Base-by-base conservation (phyloP, 2,329 filamentous ascomycete species). In the Xylaria sp. region DNA sequence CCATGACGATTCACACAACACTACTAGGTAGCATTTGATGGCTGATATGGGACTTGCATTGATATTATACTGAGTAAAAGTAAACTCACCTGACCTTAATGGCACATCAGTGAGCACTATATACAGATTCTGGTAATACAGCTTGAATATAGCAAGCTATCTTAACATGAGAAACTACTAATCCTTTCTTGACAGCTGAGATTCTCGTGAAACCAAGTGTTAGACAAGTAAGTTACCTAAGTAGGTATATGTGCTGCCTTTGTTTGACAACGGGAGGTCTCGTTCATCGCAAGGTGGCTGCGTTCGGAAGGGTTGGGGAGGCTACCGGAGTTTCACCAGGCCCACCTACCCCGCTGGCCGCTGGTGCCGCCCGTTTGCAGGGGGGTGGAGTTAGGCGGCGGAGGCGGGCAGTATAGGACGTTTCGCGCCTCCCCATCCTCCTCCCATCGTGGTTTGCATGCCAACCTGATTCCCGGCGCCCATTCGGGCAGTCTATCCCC, bases 271-370 rank as follows among this genome's bases (percentile, higher is more conserved):
- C 46, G 25, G 46, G 25, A 50, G 46, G 25, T 30, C 46, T 25
- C 25, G 25, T 50, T 23, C 6, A 13, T 15, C 23, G 23, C 23
- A 48, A 48, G 45, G 23, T 32, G 30, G 4, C 34, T 36, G 34
- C 12, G 7, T 43, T 43, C 41, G 23, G 34, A 41, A 8, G 10
- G 25, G 48, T 46, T 46, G 15, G 6, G 34, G 53, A 13, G 34
- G 36, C 36, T 65, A 45, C 71, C 72, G 72, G 67, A 63, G 70
- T 73, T 73, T 67, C 60, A 43, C 72, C 72, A 71, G 34, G 28
- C 58, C 28, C 52, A 43, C 59, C 23, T 58, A 66, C 63, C 67
- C 71, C 70, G 72, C 68, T 69, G 41, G 25, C 8, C 9, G 15
- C 55, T 34, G 30, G 50, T 52, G 57, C 61, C 62, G 12, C 34